phyloP scores from a whole-genome alignment of 2,329 filamentous ascomycete species.

The Fusarium ambrosium region DNA sequence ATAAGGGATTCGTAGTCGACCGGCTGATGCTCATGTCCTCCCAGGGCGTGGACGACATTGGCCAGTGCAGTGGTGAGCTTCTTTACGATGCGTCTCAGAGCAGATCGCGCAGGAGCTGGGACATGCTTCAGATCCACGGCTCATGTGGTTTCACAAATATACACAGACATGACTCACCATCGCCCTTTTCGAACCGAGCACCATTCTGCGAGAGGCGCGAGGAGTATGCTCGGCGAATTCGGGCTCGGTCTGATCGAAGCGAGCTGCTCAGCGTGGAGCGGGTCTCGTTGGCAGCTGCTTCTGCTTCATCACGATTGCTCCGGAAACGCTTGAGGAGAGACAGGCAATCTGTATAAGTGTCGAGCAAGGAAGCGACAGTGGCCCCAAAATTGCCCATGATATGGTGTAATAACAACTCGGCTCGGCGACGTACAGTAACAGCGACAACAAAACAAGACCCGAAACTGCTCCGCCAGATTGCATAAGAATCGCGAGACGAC shows the following conservation, averaged over 20 bases:
- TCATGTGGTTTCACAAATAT: constrained; percentile 19
- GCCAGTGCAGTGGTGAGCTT: constrained; percentile 59
- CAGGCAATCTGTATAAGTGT: constrained; percentile 63
- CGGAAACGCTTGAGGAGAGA: constrained; percentile 56
- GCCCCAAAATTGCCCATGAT: constrained; percentile 57
- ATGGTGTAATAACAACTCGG: constrained; percentile 14
- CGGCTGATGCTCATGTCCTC: constrained; percentile 48
- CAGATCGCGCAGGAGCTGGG: constrained; percentile 55
- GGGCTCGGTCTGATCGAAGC: constrained; percentile 56
- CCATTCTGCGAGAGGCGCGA: constrained; percentile 58
- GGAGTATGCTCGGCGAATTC: constrained; percentile 60
- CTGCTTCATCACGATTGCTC: constrained; percentile 36
- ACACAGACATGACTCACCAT: constrained; percentile 56
- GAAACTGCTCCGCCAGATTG: constrained; percentile 31
- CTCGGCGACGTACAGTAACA: constrained; percentile 10
- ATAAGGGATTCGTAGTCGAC: constrained; percentile 63
- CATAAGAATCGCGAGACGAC: constrained; percentile 34
- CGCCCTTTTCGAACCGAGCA: constrained; percentile 60
- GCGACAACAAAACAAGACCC: constrained; percentile 17
- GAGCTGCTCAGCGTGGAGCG: constrained; percentile 50
- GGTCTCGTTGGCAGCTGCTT: constrained; percentile 41
- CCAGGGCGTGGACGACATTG: constrained; percentile 52
- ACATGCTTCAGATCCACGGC: constrained; percentile 25
- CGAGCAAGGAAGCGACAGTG: constrained; percentile 59
- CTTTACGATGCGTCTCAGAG: constrained; percentile 58